Conservation (phyloP, 2,329 filamentous ascomycete genomes). For the Sporothrix sp. region DNA sequence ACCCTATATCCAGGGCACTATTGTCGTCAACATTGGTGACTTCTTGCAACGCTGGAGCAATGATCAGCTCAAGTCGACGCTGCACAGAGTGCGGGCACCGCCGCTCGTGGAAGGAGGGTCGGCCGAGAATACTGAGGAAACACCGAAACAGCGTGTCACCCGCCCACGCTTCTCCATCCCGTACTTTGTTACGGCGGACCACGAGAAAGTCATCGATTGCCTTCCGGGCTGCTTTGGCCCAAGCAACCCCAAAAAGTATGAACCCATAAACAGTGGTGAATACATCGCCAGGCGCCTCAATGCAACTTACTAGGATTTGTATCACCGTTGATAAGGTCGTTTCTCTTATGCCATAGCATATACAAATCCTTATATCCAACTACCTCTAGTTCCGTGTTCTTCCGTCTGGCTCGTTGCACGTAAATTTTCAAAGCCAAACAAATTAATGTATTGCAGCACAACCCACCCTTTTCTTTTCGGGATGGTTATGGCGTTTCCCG, state of each 20-base stretch:
- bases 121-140: constrained; percentile 19
- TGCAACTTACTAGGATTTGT: constrained; percentile 13
- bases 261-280: constrained; percentile 26
- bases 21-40: constrained; percentile 34
- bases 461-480: too few relatives aligned
- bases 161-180: constrained; percentile 47
- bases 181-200: constrained; percentile 45
- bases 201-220: constrained; percentile 39
- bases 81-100: constrained; percentile 16
- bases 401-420: too few relatives aligned
- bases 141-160: constrained; percentile 25
- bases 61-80: constrained; percentile 18
- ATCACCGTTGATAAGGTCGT: too few relatives aligned
- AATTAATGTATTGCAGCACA: too few relatives aligned
- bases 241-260: constrained; percentile 36
- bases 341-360: too few relatives aligned
- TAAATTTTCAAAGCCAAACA: too few relatives aligned
- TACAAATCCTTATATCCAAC: too few relatives aligned
- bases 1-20: constrained; percentile 22
- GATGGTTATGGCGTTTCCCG: too few relatives aligned
- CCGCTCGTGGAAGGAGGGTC: constrained; percentile 14
- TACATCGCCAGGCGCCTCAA: constrained; percentile 19
- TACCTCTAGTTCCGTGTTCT: too few relatives aligned
- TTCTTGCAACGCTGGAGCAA: constrained; percentile 33
- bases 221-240: constrained; percentile 35